phyloP scores from a whole-genome alignment of 805 yeast genomes.

The Pichia exigua region DNA sequence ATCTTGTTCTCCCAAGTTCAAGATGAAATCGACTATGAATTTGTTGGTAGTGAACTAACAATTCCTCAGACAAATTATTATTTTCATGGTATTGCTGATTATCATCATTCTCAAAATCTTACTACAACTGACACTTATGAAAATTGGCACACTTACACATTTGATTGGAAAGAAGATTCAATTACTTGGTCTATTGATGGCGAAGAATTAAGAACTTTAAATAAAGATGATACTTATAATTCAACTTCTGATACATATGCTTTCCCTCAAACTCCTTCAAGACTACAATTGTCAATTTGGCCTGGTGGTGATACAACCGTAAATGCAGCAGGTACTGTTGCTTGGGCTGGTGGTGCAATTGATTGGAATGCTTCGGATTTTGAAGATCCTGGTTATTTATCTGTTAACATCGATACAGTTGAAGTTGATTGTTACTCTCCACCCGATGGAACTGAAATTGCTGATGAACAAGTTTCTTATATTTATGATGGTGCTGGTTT shows the following conservation, averaged over 20 bases:
- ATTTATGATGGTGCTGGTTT: constrained; percentile 43
- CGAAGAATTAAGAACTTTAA: constrained; percentile 52
- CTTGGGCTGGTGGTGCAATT: constrained; percentile 84
- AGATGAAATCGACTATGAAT: constrained; percentile 89
- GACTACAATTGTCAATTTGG: constrained; percentile 70
- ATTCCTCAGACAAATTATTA: constrained; percentile 73
- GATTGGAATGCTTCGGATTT: constrained; percentile 79
- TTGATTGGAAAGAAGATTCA: constrained; percentile 76
- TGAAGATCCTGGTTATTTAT: constrained; percentile 71
- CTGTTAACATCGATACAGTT: constrained; percentile 53
- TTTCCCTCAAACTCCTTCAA: constrained; percentile 69
- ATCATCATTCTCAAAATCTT: constrained; percentile 45
- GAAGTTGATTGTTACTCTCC: constrained; percentile 65
- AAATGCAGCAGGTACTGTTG: constrained; percentile 55
- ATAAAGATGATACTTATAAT: constrained; percentile 53
- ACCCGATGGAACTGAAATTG: constrained; percentile 43
- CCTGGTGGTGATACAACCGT: constrained; percentile 56
- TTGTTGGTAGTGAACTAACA: constrained; percentile 66
- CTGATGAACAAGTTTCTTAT: constrained; percentile 35
- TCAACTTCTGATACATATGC: constrained; percentile 47
- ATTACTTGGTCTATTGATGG: constrained; percentile 73
- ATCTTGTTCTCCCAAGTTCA: constrained; percentile 76
- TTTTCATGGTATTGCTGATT: constrained; percentile 65
- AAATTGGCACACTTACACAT: constrained; percentile 63
- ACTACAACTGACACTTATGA: constrained; percentile 47